Evolutionary conservation across 2,329 filamentous ascomycete species (phyloP), one percentile per base, ranked within the genome.

Genomic region (Diplodia seriata): DNA sequence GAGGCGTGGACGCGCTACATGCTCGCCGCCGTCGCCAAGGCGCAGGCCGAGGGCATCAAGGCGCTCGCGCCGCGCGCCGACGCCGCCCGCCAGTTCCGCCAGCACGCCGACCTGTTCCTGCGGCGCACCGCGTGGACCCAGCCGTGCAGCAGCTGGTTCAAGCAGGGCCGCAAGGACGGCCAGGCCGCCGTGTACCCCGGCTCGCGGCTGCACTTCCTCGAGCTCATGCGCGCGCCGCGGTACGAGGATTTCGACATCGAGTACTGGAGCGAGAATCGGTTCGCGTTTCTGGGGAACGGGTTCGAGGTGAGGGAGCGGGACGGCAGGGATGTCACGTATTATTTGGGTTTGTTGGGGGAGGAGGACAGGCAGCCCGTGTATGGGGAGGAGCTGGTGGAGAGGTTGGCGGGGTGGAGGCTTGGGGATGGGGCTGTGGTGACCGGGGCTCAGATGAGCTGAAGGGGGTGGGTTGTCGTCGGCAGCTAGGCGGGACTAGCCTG

Each of bases 41-140:
- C 4, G 14, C 50, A 54, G 8, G 69, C 81, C 31, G 74, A 80
- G 66, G 73, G 82, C 31, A 79, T 83, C 71, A 79, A 81, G 69
- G 81, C 81, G 20, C 81, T 82, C 71, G 78, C 81, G 67, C 74
- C 82, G 80, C 80, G 69, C 72, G 69, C 63, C 8, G 43, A 50
- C n/a, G 57, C 57, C 18, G 43, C 57, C 8, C 26, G 43, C 1
- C n/a, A 51, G 6, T 84, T 82, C 75, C 82, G 82, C 68, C 76
- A 76, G 33, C 81, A 83, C 67, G 76, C 77, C 2, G 77, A 83
- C 70, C 79, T 82, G 68, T 84, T 80, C 80, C 77, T 84, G 71
- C 83, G 81, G 71, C 79, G 83, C 68, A 84, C 82, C 0, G 82
- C 84, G 6, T 85, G 81, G 81, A 82, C 80, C 68, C 77, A 80